Percentiles rank a stretch among this genome's conserved stretches.
Conservation (phyloP, 2,329 filamentous ascomycete species). For the Graphiopsis chlorocephala region DNA sequence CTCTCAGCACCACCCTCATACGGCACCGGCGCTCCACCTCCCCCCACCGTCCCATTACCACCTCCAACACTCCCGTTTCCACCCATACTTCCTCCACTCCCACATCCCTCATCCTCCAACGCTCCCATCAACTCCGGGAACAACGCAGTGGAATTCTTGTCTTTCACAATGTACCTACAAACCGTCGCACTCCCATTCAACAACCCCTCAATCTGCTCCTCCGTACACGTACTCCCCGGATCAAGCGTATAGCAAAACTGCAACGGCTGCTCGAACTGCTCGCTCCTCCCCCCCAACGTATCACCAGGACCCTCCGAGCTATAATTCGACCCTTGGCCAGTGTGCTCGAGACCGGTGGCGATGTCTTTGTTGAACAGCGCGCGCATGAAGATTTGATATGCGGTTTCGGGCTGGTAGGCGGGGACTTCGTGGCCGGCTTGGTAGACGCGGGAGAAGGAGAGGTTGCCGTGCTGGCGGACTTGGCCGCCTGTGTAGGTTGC, state of each 20-base stretch:
- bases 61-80: background rate
- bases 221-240: constrained; percentile 21
- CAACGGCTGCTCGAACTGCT: constrained; percentile 19
- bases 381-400: constrained; percentile 48
- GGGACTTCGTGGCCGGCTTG: constrained; percentile 45
- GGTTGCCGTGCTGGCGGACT: constrained; percentile 31
- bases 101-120: constrained; percentile 10
- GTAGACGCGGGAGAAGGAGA: constrained; percentile 30
- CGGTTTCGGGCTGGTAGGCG: constrained; percentile 48
- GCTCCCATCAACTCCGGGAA: constrained; percentile 20
- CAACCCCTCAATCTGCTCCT: constrained; percentile 21
- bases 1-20: constrained; percentile 2
- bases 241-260: constrained; percentile 22
- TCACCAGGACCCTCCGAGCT: constrained; percentile 13
- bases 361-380: constrained; percentile 47
- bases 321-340: background rate
- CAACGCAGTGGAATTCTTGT: constrained; percentile 22
- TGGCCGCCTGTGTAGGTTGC: constrained; percentile 23
- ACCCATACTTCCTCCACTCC: background rate
- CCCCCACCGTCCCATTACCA: background rate
- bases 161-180: constrained; percentile 22
- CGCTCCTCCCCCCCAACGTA: constrained; percentile 13
- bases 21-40: background rate
- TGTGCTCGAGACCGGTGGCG: constrained; percentile 36
- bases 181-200: constrained; percentile 21